Evolutionary conservation across 2,329 filamentous ascomycete genomes (phyloP), one percentile per base, ranked within the genome.

Genomic region (Chaetomium sp.): DNA sequence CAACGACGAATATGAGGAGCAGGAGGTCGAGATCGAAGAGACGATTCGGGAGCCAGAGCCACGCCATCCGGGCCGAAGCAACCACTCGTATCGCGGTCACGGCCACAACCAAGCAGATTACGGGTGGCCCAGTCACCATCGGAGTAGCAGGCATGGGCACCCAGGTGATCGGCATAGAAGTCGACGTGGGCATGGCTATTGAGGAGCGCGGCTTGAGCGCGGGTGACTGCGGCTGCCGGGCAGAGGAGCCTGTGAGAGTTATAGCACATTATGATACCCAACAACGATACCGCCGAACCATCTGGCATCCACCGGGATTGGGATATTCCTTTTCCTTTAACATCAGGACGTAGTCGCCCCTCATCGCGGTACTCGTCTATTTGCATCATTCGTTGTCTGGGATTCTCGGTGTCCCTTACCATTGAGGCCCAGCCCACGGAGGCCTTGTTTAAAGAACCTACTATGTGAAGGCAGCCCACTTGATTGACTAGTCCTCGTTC

Each of bases 1-100:
- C 73, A 86, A 85, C 50, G 85, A 90, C 51, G 89, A 92, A 72
- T 92, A 86, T 71, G 90, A 93, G 69, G 90, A 93, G 73, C 88
- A 89, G 71, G 88, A 90, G 73, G 81, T 91, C 50, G 92, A 96
- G 73, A 86, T 93, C 27, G 92, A 96, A 69, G 88, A 91, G 70
- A 74, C 76, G 1, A 77, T 86, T 19, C 76, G 76, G 12, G 74
- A 77, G 31, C 70, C 73, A n/a, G 71, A 75, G 57, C 66, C 67
- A 3, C 63, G 68, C 4, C 66, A 66, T 25, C 53, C 53, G 57
- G 67, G 45, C 64, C 64, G 61, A 29, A 64, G 42, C 33, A 67
- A 57, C 49, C 66, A 70, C 56, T 64, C 57, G 33, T 68, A 69
- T 35, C 58, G 66, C 23, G 54, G 62, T 31, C 65, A 69, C 13